Percentiles rank a stretch among this genome's conserved stretches.
These are phyloP conservation scores for Allomyces javanicus DNA, from an alignment of 192 early-diverging fungal species.

Conservation along the genomic window DNA sequence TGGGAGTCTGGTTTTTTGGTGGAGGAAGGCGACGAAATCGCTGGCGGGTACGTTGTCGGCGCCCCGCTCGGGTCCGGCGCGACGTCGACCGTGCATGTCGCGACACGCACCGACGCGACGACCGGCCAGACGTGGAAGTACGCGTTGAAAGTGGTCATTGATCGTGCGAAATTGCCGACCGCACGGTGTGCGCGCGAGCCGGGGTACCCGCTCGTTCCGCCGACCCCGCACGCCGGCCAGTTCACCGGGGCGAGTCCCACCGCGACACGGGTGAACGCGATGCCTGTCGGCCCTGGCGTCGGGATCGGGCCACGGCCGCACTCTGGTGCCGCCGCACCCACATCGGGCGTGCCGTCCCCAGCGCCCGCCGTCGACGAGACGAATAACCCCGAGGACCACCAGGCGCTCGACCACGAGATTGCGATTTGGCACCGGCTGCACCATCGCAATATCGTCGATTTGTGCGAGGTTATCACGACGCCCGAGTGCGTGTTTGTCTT, in stretches of 20 bases:
- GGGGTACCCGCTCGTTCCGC: too few relatives aligned
- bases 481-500: neutral
- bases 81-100: neutral
- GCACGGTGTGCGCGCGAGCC: too few relatives aligned
- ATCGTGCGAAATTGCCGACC: neutral
- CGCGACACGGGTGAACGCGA: too few relatives aligned
- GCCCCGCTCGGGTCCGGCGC: neutral
- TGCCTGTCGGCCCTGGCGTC: neutral
- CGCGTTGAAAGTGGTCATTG: neutral
- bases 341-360: too few relatives aligned
- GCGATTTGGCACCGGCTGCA: neutral
- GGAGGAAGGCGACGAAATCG: neutral
- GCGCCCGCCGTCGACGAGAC: neutral
- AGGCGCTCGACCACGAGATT: neutral
- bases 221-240: neutral
- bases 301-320: neutral
- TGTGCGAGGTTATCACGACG: neutral
- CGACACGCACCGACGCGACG: neutral
- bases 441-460: neutral
- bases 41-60: neutral
- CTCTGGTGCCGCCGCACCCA: too few relatives aligned
- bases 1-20: neutral
- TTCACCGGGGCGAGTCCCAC: neutral
- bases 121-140: neutral
- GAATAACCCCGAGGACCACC: neutral